phyloP scores from a whole-genome alignment of 441 rosid species.

The Pelargonium australe region DNA sequence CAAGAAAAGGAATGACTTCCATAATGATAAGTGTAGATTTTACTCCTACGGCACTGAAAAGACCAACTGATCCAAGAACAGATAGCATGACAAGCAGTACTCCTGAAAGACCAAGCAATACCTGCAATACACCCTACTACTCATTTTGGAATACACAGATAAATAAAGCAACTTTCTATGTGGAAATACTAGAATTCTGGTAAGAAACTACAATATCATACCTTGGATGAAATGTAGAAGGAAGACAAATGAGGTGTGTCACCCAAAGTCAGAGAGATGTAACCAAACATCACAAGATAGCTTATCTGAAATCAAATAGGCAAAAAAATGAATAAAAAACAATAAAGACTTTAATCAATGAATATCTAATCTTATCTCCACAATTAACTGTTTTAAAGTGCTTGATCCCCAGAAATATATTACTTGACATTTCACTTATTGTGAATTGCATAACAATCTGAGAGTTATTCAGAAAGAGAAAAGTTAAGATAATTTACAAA shows the following conservation, averaged over 20 bases:
- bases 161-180: conserved; percentile 16
- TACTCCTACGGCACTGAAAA: conserved; percentile 91
- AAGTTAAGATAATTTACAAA: background rate
- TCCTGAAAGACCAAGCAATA: conserved; percentile 87
- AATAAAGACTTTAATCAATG: background rate
- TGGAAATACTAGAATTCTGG: background rate
- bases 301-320: conserved; percentile 61
- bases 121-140: conserved; percentile 34
- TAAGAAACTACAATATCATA: conserved; percentile 22
- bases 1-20: conserved; percentile 99
- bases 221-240: conserved; percentile 84
- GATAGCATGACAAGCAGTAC: conserved; percentile 95
- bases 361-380: background rate
- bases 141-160: background rate
- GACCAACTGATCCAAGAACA: conserved; percentile 89
- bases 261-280: conserved; percentile 87
- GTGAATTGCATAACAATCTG: background rate
- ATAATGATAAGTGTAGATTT: conserved; percentile 89
- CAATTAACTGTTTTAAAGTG: background rate
- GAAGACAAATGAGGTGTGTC: conserved; percentile 64
- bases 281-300: conserved; percentile 96
- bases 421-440: background rate
- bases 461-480: background rate
- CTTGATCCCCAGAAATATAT: background rate
- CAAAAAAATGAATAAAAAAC: conserved; percentile 8